Evolutionary conservation across 2,329 filamentous ascomycete genomes (phyloP).

Genomic region (Penicillium sp.): DNA sequence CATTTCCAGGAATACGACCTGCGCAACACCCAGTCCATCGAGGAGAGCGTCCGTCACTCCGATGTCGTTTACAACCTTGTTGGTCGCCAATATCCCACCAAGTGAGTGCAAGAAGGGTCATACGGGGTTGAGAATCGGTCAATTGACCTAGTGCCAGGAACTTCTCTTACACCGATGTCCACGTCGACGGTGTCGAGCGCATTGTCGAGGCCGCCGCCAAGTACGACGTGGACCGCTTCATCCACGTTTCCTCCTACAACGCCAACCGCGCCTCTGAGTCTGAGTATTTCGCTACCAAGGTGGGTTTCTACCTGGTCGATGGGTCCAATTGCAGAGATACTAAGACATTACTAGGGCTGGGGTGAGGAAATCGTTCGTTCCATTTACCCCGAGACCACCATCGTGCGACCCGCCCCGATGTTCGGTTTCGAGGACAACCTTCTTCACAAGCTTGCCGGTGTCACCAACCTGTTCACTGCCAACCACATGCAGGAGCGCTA

Average conservation of each 20-base stretch:
- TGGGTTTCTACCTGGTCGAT: slow-evolving; percentile 33
- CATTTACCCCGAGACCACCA: slow-evolving; percentile 95
- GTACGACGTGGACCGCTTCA: slow-evolving; percentile 95
- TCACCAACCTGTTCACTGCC: slow-evolving; percentile 79
- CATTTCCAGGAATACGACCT: slow-evolving; percentile 80
- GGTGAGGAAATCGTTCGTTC: slow-evolving; percentile 80
- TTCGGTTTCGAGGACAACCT: slow-evolving; percentile 95
- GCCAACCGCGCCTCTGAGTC: slow-evolving; percentile 76
- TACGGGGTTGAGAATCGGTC: not conserved
- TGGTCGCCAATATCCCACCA: slow-evolving; percentile 92
- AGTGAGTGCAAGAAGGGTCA: slow-evolving; percentile 57
- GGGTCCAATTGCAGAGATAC: not conserved
- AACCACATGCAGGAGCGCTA: slow-evolving; percentile 93
- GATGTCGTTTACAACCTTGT: slow-evolving; percentile 97
- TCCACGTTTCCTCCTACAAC: slow-evolving; percentile 95
- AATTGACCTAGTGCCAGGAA: slow-evolving; percentile 62
- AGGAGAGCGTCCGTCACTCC: slow-evolving; percentile 94
- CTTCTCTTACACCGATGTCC: slow-evolving; percentile 88
- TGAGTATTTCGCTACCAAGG: slow-evolving; percentile 91
- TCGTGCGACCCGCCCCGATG: slow-evolving; percentile 88
- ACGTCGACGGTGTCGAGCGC: slow-evolving; percentile 86
- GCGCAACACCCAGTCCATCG: slow-evolving; percentile 90
- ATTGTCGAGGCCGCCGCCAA: slow-evolving; percentile 94
- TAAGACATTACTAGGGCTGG: slow-evolving; percentile 55
- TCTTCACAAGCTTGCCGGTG: slow-evolving; percentile 78